These are phyloP conservation scores for Plasmodium chabaudi DNA, from an alignment of 169 alveolate species.

Conservation along the genomic window DNA sequence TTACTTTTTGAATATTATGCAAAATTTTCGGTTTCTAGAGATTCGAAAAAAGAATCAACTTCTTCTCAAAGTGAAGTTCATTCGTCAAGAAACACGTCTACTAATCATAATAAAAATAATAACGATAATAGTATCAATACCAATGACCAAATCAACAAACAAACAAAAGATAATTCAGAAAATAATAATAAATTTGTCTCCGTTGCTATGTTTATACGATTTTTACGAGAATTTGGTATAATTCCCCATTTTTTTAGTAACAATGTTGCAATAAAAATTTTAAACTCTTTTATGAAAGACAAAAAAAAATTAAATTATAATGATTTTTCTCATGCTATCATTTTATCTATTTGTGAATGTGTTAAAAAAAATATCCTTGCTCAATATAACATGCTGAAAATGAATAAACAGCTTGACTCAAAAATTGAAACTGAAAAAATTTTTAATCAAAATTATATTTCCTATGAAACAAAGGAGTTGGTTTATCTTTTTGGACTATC, in stretches of 20 bases:
- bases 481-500: slow-evolving; percentile 73
- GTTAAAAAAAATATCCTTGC: slow-evolving; percentile 69
- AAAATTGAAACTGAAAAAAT: slow-evolving; percentile 65
- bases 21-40: neutral
- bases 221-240: slow-evolving; percentile 83
- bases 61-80: neutral
- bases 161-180: neutral
- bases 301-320: slow-evolving; percentile 55
- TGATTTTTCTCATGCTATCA: slow-evolving; percentile 71
- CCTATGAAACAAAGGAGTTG: slow-evolving; percentile 70
- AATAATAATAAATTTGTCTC: slow-evolving; percentile 51
- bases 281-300: slow-evolving; percentile 27
- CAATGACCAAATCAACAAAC: neutral
- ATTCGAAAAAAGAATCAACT: too few species aligned
- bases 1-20: slow-evolving; percentile 68
- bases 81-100: neutral
- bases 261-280: slow-evolving; percentile 17
- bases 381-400: slow-evolving; percentile 53
- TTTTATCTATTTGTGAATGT: slow-evolving; percentile 69
- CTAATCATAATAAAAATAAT: slow-evolving; percentile 1
- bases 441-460: slow-evolving; percentile 45
- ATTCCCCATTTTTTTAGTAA: slow-evolving; percentile 81
- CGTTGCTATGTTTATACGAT: slow-evolving; percentile 78
- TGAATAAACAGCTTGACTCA: slow-evolving; percentile 20
- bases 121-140: neutral